Conservation (phyloP, 306 rosid genomes). For the Senna siamea region DNA sequence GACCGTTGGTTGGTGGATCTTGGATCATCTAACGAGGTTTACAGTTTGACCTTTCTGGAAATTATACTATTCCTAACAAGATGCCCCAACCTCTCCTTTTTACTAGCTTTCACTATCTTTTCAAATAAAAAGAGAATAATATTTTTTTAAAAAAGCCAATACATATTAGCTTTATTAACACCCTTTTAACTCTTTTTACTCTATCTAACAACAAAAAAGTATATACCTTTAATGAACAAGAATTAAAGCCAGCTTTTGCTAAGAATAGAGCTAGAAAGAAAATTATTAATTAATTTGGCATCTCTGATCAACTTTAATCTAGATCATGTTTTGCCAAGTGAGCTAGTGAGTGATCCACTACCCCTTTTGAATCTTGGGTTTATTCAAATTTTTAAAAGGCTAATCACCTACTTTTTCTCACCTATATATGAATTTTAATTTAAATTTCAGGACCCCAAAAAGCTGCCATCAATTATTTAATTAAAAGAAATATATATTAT, state of each 20-base stretch:
- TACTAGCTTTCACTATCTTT: constrained; percentile 38
- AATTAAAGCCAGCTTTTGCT: constrained; percentile 45
- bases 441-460: constrained; percentile 40
- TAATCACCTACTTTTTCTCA: constrained; percentile 36
- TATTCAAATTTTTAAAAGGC: constrained; percentile 37
- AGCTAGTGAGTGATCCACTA: constrained; percentile 35
- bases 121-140: constrained; percentile 44
- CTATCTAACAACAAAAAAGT: constrained; percentile 32
- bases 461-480: constrained; percentile 51
- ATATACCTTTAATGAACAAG: constrained; percentile 31
- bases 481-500: neutral
- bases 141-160: constrained; percentile 28
- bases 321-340: constrained; percentile 46
- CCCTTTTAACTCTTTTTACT: constrained; percentile 41
- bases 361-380: constrained; percentile 46
- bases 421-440: constrained; percentile 13
- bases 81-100: constrained; percentile 50
- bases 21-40: constrained; percentile 37
- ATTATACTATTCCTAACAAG: constrained; percentile 28
- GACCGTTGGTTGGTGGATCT: constrained; percentile 46
- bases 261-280: constrained; percentile 39
- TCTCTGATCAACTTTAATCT: constrained; percentile 40
- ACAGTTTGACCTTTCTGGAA: constrained; percentile 33
- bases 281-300: neutral
- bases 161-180: constrained; percentile 40